Base-by-base conservation (phyloP, 257 asterid genomes). In the Salvia splendens region DNA sequence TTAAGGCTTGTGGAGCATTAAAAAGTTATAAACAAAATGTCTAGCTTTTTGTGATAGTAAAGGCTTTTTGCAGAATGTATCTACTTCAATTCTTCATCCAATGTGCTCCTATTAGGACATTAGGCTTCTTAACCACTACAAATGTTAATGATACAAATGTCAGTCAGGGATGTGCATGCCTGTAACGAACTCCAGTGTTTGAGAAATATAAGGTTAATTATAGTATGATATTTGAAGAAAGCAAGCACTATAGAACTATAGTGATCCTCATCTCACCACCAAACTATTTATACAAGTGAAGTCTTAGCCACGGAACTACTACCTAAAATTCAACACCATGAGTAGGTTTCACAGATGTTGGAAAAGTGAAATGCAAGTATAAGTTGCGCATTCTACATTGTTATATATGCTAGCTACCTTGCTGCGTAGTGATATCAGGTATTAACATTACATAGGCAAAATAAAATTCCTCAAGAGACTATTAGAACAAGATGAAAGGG, bases 381-480 rank as follows among this genome's bases (percentile, higher is more conserved):
- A 16, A 52, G 47, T 55, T 57, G 17, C 49, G 12, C 53, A 59
- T 36, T 40, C 14, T 62, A 24, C 69, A 35, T 16, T 40, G 62
- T 47, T 16, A 60, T 38, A 67, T 12, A 70, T 60, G 40, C 14
- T 61, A 57, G 28, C 28, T 6, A 12, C 42, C 58, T 33, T 68
- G 52, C 53, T 41, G 56, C 33, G 11, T 8, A 54, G 24, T 30
- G 33, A 17, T 43, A 65, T 48, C 30, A 4, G 54, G 64, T 70
- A 61, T 36, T 59, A 49, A 68, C 42, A 58, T 35, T 45, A 69
- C 36, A 73, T n/a, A 41, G 43, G 62, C 8, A 57, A 35, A 54
- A 43, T 41, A 43, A 64, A n/a, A 61, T 35, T 49, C 14, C 24
- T 53, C 35, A 42, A 53, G 14, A 32, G n/a, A 11, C 54, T 35